Evolutionary conservation across 768 basidiomycete genomes (phyloP), one percentile per base, ranked within the genome.

Genomic region (Boletus eberwhitei): DNA sequence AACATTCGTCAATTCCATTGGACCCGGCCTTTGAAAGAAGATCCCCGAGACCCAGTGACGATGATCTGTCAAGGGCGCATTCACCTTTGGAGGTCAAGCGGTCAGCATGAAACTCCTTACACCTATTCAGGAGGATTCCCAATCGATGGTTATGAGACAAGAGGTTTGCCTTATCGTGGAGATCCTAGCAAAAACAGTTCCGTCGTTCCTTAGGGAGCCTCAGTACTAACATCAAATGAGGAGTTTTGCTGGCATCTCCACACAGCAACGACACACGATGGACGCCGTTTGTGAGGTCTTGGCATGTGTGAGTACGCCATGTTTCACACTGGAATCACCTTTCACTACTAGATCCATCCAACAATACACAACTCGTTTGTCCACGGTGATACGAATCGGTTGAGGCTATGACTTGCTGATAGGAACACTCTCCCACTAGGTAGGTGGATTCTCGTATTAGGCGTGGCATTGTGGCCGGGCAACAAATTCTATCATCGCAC

Each of bases 371-470:
- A 24, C 21, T 32, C n/a, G 13, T 22, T 52, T 42, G 11, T 36
- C 57, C 49, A 39, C 34, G 38, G 52, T 21, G 48, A 47, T 44
- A 53, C 50, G n/a, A 37, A 53, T 58, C 56, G 24, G 38, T 45
- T 19, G 42, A 60, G 63, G 63, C 58, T 58, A 58, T 67, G 65
- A 31, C 46, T 37, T 37, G 24, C 26, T 48, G 49, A 64, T 35
- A 44, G 44, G 26, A 41, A 50, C 39, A 12, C 6, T 4, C 41
- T 45, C 40, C 37, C 35, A 48, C 45, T 41, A 21, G 38, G 47
- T 39, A 55, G 35, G 51, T 49, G 48, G 3, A 21, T 62, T 38
- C 38, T 50, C 43, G 8, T 54, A 52, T 46, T 19, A 11, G 52
- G 38, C 21, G 8, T 26, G 24, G 24, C 5, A 26, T 42, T 21